Evolutionary conservation across 371 early-diverging fungal species (phyloP).

Genomic region (Blakeslea trispora): DNA sequence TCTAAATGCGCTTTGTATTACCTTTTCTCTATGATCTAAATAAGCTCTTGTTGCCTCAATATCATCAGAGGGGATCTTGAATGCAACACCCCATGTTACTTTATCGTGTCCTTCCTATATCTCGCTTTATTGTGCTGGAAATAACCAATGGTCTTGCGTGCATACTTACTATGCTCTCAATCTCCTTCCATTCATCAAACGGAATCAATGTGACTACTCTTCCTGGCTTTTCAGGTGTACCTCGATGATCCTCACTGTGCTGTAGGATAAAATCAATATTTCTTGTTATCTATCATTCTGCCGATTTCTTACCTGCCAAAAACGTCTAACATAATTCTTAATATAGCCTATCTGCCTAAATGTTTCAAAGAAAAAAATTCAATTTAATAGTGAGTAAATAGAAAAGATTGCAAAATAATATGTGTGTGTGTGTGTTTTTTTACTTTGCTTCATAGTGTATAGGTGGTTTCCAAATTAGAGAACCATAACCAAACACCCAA

Average conservation of each 20-base stretch:
- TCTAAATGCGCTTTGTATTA: constrained; percentile 15
- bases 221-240: constrained; percentile 82
- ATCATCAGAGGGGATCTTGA: constrained; percentile 70
- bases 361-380: not conserved
- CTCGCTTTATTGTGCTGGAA: not conserved
- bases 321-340: constrained; percentile 78
- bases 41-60: constrained; percentile 70
- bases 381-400: no score
- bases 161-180: constrained; percentile 42
- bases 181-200: constrained; percentile 58
- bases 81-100: constrained; percentile 88
- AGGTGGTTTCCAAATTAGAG: constrained; percentile 82
- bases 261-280: constrained; percentile 21
- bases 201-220: constrained; percentile 90
- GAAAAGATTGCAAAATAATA: constrained; percentile 6
- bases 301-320: constrained; percentile 75
- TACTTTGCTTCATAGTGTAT: constrained; percentile 57
- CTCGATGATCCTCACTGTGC: constrained; percentile 90
- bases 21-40: constrained; percentile 89
- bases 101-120: constrained; percentile 58
- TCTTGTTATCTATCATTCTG: not conserved
- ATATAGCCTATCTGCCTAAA: constrained; percentile 73
- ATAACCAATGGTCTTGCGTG: no score
- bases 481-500: constrained; percentile 93
- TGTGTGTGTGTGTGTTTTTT: not conserved